Evolutionary conservation across 73 alveolate genomes (phyloP).

Genomic region (Effrenium voratum): DNA sequence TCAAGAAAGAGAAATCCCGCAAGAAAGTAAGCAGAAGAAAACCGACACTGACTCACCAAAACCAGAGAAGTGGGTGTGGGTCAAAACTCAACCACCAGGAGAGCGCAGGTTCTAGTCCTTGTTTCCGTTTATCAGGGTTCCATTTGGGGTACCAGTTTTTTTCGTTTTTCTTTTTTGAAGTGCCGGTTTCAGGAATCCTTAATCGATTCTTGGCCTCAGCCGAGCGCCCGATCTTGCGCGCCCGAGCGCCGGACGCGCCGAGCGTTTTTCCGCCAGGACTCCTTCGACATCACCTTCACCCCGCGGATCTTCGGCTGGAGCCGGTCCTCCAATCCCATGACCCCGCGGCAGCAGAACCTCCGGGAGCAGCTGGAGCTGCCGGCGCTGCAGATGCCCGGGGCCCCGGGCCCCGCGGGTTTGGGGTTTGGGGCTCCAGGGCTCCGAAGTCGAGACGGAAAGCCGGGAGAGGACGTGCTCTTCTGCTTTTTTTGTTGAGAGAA

Average conservation of each 20-base stretch:
- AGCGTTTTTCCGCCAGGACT: neutral
- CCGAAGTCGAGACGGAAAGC: too few species aligned
- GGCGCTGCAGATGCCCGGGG: conserved; percentile 12
- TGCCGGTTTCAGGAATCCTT: neutral
- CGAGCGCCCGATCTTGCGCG: too few species aligned
- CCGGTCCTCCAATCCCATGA: conserved; percentile 45
- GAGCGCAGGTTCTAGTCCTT: neutral
- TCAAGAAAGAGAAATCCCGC: too few species aligned
- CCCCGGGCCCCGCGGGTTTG: neutral
- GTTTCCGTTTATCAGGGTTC: neutral
- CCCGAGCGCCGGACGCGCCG: too few species aligned
- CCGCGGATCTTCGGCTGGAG: conserved; percentile 81
- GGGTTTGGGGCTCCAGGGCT: too few species aligned
- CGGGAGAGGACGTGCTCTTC: too few species aligned
- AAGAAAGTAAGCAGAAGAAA: too few species aligned
- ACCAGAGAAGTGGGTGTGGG: too few species aligned
- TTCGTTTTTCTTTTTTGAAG: neutral
- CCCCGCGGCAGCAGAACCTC: conserved; percentile 65
- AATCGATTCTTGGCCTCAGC: too few species aligned
- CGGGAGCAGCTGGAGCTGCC: conserved; percentile 84
- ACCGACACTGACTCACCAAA: too few species aligned
- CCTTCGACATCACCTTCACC: conserved; percentile 93
- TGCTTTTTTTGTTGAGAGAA: too few species aligned
- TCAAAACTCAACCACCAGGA: neutral
- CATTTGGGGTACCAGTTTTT: too few species aligned